These are phyloP conservation scores for Saccharomyces eubayanus DNA, from an alignment of 805 yeast species.

Conservation along the genomic window DNA sequence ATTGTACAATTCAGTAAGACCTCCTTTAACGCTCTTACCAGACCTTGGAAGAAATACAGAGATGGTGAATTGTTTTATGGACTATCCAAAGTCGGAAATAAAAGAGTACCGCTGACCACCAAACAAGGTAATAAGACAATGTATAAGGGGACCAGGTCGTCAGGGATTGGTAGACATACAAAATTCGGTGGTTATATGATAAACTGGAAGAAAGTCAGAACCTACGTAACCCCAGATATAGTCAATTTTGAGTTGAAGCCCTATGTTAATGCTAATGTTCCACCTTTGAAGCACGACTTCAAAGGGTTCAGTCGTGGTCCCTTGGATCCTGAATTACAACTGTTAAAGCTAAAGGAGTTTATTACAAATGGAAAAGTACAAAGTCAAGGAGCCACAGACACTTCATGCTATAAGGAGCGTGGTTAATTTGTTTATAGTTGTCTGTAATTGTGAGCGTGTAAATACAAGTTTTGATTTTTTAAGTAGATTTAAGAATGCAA, in stretches of 20 bases:
- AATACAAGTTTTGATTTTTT: neutral
- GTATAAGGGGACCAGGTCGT: constrained; percentile 94
- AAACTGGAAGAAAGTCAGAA: constrained; percentile 79
- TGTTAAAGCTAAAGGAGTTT: constrained; percentile 65
- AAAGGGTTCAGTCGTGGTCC: constrained; percentile 66
- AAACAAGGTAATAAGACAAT: constrained; percentile 90
- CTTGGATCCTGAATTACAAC: constrained; percentile 62
- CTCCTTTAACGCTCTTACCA: constrained; percentile 42
- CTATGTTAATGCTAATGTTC: constrained; percentile 65
- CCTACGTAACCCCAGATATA: constrained; percentile 71
- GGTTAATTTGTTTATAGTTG: constrained; percentile 12
- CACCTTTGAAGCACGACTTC: constrained; percentile 59
- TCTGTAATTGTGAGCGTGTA: neutral
- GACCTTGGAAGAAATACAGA: constrained; percentile 84
- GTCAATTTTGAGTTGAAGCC: constrained; percentile 51
- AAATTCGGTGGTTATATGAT: constrained; percentile 65
- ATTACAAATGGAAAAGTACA: constrained; percentile 60
- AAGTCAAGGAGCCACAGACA: constrained; percentile 21
- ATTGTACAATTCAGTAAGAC: constrained; percentile 42
- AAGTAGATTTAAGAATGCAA: neutral
- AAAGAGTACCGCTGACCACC: constrained; percentile 75
- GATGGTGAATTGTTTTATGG: constrained; percentile 87
- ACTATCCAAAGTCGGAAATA: constrained; percentile 64
- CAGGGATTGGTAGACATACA: constrained; percentile 82
- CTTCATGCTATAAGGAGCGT: constrained; percentile 23